Conservation (phyloP, 225 moss, liverwort and hornwort genomes). For the Pleurozium schreberi region DNA sequence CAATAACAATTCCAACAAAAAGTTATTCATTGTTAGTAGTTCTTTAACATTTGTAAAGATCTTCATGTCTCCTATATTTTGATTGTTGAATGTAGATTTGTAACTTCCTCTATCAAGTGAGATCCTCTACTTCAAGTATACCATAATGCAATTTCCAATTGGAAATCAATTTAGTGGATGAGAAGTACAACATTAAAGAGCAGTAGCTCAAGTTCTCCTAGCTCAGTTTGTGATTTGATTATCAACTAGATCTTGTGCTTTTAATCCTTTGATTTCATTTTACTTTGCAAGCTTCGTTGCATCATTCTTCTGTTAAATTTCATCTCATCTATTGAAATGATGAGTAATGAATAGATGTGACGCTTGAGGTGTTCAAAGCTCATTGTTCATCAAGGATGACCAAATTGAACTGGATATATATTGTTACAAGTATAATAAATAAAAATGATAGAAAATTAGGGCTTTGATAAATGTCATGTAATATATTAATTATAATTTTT, state of each 20-base stretch:
- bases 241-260: neutral
- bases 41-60: neutral
- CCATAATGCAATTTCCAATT: neutral
- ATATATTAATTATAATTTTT: neutral
- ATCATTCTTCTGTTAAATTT: neutral
- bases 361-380: neutral
- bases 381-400: too few relatives aligned
- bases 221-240: neutral
- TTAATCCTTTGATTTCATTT: neutral
- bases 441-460: neutral
- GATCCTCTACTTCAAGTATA: neutral
- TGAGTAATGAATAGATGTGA: too few relatives aligned
- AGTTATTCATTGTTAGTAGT: neutral
- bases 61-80: neutral
- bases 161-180: neutral
- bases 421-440: neutral
- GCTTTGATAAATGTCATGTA: neutral
- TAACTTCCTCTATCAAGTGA: neutral
- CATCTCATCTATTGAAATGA: neutral
- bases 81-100: neutral
- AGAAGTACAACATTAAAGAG: neutral
- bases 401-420: neutral
- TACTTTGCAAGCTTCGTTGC: neutral
- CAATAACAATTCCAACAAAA: too few relatives aligned
- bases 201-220: neutral